A percentile compares a stretch with the other conserved stretches of the same genome.
phyloP scores from a whole-genome alignment of 371 early-diverging fungal species.

The Thermomucor indicae-seudaticae region DNA sequence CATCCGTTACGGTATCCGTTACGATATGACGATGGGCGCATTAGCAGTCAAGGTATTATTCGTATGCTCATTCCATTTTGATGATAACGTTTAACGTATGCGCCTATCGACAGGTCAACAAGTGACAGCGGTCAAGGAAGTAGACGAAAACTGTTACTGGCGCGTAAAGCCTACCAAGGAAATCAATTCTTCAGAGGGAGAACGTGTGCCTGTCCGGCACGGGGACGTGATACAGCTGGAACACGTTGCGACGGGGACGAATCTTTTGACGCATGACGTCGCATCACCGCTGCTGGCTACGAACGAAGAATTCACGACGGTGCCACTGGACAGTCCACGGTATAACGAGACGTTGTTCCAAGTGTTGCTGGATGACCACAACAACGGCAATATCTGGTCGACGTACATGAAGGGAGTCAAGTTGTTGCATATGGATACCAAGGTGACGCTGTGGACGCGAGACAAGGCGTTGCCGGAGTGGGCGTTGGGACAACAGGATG shows the following conservation, averaged over 20 bases:
- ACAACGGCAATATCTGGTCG: constrained; percentile 37
- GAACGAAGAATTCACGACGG: constrained; percentile 94
- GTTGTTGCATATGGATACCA: constrained; percentile 76
- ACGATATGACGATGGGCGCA: constrained; percentile 88
- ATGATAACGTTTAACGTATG: neutral
- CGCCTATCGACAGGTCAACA: constrained; percentile 68
- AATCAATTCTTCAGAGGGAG: constrained; percentile 17
- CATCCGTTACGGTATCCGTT: constrained; percentile 80
- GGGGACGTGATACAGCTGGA: constrained; percentile 68
- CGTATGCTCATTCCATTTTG: neutral
- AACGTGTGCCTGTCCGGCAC: constrained; percentile 40
- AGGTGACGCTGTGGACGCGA: constrained; percentile 80
- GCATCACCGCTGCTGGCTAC: constrained; percentile 95
- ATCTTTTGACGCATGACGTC: constrained; percentile 93
- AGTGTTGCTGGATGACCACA: constrained; percentile 53
- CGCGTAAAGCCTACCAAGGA: constrained; percentile 59
- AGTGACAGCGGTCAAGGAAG: constrained; percentile 76
- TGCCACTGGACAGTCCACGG: constrained; percentile 39
- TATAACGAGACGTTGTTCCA: constrained; percentile 67
- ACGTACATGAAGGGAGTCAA: constrained; percentile 62
- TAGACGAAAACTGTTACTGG: constrained; percentile 84
- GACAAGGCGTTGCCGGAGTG: constrained; percentile 84
- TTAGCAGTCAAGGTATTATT: constrained; percentile 69
- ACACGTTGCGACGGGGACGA: constrained; percentile 64
- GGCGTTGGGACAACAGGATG: constrained; percentile 93